Evolutionary conservation across 768 basidiomycete genomes (phyloP), one percentile per base, ranked within the genome.

Genomic region (Tylopilus plumbeoviolaceoides): DNA sequence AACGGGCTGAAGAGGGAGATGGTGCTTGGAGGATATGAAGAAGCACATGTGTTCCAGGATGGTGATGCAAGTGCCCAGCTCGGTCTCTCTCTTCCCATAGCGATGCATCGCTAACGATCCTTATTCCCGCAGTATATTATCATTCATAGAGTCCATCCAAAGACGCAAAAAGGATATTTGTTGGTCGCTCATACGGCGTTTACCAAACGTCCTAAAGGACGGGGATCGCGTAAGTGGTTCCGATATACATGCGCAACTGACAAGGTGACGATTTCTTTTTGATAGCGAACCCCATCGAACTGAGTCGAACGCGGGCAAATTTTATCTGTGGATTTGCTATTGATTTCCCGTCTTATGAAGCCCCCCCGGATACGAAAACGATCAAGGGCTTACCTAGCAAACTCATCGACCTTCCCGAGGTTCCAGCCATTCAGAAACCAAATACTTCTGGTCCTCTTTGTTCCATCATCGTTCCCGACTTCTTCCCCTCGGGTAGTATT

Each of bases 41-140:
- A 99, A 69, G 95, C 93, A 0, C 92, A 98, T 72, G 91, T 98
- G 10, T 95, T 95, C 63, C 93, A 98, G 68, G 97, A 98, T 68
- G 93, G 90, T 57, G 85, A 98, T 67, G 95, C 90, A 67, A 71
- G 89, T 82, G 23, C 17, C 23, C 23, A 4, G 0, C 23, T 44
- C 15, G n/a, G 8, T 12, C 44, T 36, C 25, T 48, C 25, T 40
- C 27, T 50, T 49, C 15, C 17, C 18, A 28, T 17, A 48, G 8
- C 33, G 23, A 20, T 27, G 2, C 23, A 36, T 30, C 43, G 25
- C 51, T 59, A 36, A 59, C 49, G 30, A 31, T 46, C 14, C 42
- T 9, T 25, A 45, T 39, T 35, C 4, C 17, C 3, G 21, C 65
- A 98, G 93, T 98, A 99, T 71, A 95, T 98, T 58, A 81, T 89